A percentile compares a stretch with the other conserved stretches of the same genome.
These are phyloP conservation scores for Talaromyces sp. DNA, from an alignment of 2,329 filamentous ascomycete species.

Conservation along the genomic window DNA sequence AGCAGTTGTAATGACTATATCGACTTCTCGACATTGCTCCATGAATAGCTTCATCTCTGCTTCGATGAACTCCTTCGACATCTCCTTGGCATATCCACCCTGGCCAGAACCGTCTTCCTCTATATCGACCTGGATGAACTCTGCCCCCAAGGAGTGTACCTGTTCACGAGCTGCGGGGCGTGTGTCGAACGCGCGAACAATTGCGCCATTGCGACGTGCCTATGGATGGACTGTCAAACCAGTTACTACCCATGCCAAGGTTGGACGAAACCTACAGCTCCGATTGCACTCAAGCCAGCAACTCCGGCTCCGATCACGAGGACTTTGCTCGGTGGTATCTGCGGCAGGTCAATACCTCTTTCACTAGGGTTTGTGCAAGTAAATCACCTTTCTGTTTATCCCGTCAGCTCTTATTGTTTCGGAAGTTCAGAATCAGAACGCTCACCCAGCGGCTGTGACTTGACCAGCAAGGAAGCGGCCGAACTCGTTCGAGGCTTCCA, in stretches of 20 bases:
- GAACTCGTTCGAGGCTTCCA: slow-evolving; percentile 85
- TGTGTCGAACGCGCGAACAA: slow-evolving; percentile 88
- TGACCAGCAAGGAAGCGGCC: slow-evolving; percentile 84
- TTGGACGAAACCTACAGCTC: slow-evolving; percentile 49
- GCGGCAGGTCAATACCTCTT: slow-evolving; percentile 23
- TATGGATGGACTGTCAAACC: slow-evolving; percentile 20
- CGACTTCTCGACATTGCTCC: slow-evolving; percentile 79
- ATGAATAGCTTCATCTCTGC: slow-evolving; percentile 91
- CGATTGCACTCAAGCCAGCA: slow-evolving; percentile 81
- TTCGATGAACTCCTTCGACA: slow-evolving; percentile 90
- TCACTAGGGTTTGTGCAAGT: neutral
- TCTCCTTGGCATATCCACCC: slow-evolving; percentile 86
- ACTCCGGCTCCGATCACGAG: slow-evolving; percentile 87
- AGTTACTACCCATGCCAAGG: neutral
- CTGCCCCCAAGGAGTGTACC: slow-evolving; percentile 82
- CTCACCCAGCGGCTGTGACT: slow-evolving; percentile 74
- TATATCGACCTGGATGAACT: slow-evolving; percentile 82
- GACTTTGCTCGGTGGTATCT: slow-evolving; percentile 87
- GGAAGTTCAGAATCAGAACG: neutral
- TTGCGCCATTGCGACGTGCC: slow-evolving; percentile 78
- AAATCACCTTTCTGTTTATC: slow-evolving; percentile 24
- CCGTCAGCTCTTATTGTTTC: slow-evolving; percentile 1
- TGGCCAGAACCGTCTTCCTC: slow-evolving; percentile 78
- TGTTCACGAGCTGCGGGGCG: slow-evolving; percentile 81
- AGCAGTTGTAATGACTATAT: slow-evolving; percentile 91